Conservation (phyloP, 495 filamentous ascomycete genomes). For the Podospora pseudocomata region DNA sequence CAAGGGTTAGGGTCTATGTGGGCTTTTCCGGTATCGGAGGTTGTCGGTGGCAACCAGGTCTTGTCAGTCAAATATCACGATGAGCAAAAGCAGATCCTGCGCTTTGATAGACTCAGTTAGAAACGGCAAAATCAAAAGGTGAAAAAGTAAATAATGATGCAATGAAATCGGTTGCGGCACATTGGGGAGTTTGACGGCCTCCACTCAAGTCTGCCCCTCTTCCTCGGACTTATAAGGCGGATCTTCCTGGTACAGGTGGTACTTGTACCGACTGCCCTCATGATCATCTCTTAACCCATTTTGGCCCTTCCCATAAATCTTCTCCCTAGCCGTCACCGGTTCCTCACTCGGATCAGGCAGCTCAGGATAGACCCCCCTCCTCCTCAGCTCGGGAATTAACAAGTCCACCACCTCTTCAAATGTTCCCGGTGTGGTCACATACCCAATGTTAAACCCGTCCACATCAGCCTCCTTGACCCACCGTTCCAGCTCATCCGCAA, state of each 20-base stretch:
- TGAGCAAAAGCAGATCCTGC: neutral
- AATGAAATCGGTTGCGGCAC: no score
- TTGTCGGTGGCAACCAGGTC: neutral
- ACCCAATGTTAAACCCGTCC: slow-evolving; percentile 59
- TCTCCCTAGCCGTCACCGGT: slow-evolving; percentile 55
- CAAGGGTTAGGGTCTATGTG: neutral
- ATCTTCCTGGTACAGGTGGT: slow-evolving; percentile 55
- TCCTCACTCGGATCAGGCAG: slow-evolving; percentile 38
- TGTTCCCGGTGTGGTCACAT: slow-evolving; percentile 43
- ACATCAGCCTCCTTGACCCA: slow-evolving; percentile 61
- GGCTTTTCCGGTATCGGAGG: neutral
- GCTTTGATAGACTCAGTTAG: neutral
- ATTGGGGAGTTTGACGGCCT: no score
- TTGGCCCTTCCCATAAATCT: slow-evolving; percentile 57
- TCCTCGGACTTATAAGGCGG: slow-evolving; percentile 25
- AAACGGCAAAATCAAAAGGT: neutral
- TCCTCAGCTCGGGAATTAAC: slow-evolving; percentile 41
- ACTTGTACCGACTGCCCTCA: slow-evolving; percentile 53
- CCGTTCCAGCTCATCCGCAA: slow-evolving; percentile 58
- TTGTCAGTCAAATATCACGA: neutral
- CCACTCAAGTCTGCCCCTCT: neutral
- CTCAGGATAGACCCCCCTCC: slow-evolving; percentile 37
- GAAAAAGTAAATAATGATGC: no score
- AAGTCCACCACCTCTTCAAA: slow-evolving; percentile 47
- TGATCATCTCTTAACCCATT: slow-evolving; percentile 52